These are phyloP conservation scores for Sphagnum magellanicum DNA, from an alignment of 228 moss, liverwort and hornwort species.

Conservation along the genomic window DNA sequence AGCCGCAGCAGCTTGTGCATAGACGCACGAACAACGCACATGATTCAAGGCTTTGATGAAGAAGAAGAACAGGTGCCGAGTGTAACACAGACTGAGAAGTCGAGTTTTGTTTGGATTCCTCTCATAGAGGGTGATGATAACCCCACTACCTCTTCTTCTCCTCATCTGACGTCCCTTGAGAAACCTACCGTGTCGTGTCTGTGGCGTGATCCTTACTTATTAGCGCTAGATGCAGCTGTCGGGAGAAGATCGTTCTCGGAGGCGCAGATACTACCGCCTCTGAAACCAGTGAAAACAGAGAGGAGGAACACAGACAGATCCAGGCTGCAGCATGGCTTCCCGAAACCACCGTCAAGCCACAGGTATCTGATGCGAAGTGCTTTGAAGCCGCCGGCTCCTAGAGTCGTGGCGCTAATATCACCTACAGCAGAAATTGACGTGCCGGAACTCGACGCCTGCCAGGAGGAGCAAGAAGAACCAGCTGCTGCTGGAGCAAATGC, in stretches of 20 bases:
- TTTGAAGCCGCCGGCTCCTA: not conserved
- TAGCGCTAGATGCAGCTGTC: conserved; percentile 4
- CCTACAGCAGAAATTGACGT: not conserved
- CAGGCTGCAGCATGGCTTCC: conserved; percentile 5
- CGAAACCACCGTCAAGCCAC: not conserved
- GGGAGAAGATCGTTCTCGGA: conserved; percentile 4
- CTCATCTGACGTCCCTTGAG: conserved; percentile 1
- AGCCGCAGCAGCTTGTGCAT: too few species aligned
- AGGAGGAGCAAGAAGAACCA: not conserved
- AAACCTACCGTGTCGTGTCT: conserved; percentile 1
- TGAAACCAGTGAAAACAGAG: not conserved
- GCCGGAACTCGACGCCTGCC: not conserved
- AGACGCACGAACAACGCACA: too few species aligned
- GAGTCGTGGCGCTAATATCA: not conserved
- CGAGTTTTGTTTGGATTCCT: conserved; percentile 7
- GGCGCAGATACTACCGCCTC: not conserved
- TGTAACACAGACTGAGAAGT: conserved; percentile 7
- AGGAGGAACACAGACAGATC: not conserved
- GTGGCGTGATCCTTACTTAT: conserved; percentile 6
- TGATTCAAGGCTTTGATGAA: not conserved
- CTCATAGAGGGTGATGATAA: not conserved
- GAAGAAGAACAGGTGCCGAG: conserved; percentile 2
- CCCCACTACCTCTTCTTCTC: not conserved
- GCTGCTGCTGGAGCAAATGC: too few species aligned
- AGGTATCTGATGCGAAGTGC: not conserved